These are phyloP conservation scores for Trichophyton schoenleinii DNA, from an alignment of 2,329 filamentous ascomycete genomes.

Conservation along the genomic window DNA sequence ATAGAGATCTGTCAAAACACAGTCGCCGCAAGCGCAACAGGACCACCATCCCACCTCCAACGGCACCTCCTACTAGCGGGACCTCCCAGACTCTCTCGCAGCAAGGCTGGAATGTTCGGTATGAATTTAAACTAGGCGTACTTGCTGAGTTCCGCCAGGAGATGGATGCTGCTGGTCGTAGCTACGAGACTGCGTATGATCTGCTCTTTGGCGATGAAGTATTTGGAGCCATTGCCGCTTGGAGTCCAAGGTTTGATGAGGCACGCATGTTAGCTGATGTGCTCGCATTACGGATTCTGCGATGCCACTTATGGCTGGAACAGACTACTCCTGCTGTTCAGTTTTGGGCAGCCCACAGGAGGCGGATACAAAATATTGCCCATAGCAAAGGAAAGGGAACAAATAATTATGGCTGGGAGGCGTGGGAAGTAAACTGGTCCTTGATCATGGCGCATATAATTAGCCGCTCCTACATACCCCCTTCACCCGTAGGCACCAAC, in stretches of 20 bases:
- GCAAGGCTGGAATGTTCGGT: constrained; percentile 83
- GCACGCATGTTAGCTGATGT: constrained; percentile 77
- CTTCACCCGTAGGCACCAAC: background rate
- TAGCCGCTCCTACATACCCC: constrained; percentile 34
- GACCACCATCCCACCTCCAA: constrained; percentile 64
- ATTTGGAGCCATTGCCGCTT: constrained; percentile 76
- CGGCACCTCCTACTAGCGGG: constrained; percentile 66
- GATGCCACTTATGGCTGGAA: constrained; percentile 68
- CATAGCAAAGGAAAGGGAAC: constrained; percentile 76
- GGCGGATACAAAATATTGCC: constrained; percentile 61
- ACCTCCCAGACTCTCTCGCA: constrained; percentile 76
- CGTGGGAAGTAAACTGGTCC: constrained; percentile 73
- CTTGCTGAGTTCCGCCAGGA: constrained; percentile 91
- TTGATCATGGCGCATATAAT: constrained; percentile 50
- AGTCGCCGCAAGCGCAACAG: constrained; percentile 75
- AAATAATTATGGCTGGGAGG: constrained; percentile 82
- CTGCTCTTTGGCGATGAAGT: constrained; percentile 69
- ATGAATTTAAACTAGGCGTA: constrained; percentile 84
- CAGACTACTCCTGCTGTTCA: constrained; percentile 69
- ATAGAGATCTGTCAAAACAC: constrained; percentile 87
- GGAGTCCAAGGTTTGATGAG: constrained; percentile 84
- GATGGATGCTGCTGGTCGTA: constrained; percentile 72
- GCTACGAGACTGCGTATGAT: constrained; percentile 80
- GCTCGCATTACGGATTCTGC: constrained; percentile 65
- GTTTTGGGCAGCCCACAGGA: constrained; percentile 66